Conservation (phyloP, 1,139 yeast species). For the Pichia sp. region DNA sequence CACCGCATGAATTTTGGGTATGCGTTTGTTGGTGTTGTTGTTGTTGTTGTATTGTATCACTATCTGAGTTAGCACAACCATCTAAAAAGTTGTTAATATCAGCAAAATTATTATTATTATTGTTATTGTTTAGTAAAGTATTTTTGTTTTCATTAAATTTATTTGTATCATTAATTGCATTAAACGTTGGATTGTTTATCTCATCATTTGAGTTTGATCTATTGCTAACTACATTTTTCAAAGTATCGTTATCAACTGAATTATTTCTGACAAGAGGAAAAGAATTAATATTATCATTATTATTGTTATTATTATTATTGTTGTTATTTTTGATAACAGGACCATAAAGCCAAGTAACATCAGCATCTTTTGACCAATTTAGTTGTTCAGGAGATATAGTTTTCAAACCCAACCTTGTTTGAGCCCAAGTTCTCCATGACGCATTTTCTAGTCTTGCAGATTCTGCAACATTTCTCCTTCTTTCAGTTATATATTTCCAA, state of each 20-base stretch:
- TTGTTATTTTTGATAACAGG: constrained; percentile 45
- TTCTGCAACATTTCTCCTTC: constrained; percentile 68
- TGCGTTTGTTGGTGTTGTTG: neutral
- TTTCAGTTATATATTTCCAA: constrained; percentile 86
- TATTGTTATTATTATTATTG: neutral
- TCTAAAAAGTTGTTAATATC: neutral
- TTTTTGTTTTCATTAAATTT: neutral
- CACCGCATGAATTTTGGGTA: constrained; percentile 6
- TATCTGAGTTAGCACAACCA: neutral
- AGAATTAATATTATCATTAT: neutral
- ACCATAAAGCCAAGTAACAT: constrained; percentile 84
- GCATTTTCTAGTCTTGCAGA: constrained; percentile 73
- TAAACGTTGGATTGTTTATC: neutral
- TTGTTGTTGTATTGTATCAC: constrained; percentile 3
- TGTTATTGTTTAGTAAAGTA: constrained; percentile 5
- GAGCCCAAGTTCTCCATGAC: constrained; percentile 87
- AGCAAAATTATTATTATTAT: neutral
- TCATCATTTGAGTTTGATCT: neutral
- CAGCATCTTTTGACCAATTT: constrained; percentile 73
- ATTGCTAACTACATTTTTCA: neutral
- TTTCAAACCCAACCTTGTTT: constrained; percentile 60
- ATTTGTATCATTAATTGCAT: neutral
- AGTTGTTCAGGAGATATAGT: constrained; percentile 73
- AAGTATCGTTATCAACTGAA: neutral
- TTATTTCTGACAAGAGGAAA: neutral